A percentile compares a stretch with the other conserved stretches of the same genome.
Conservation (phyloP, 352 stramenopile species). For the Blastocystis sp. region DNA sequence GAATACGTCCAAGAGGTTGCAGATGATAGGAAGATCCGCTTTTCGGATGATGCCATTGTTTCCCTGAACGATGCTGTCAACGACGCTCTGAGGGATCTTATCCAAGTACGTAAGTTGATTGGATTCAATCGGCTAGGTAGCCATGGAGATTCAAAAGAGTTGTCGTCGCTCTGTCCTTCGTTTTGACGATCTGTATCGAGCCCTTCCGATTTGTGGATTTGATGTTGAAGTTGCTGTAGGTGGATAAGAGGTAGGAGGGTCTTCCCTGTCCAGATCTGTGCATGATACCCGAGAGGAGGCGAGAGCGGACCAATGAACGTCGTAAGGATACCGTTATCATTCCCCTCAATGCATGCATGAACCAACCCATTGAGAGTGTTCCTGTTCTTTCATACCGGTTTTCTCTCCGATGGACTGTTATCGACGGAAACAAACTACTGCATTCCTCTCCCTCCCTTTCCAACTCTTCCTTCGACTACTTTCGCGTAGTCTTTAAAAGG, state of each 20-base stretch:
- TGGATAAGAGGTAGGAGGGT: no score
- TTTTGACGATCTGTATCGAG: background rate
- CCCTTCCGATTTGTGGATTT: background rate
- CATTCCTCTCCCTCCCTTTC: background rate
- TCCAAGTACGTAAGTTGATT: background rate
- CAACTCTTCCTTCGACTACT: background rate
- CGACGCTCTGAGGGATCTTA: background rate
- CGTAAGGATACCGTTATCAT: no score
- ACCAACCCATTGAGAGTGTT: background rate
- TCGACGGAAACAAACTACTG: background rate
- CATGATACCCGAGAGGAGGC: no score
- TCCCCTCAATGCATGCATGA: background rate
- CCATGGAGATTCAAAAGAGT: conserved; percentile 35
- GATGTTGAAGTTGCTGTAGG: background rate
- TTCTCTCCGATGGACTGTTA: background rate
- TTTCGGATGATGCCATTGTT: background rate
- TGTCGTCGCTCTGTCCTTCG: background rate
- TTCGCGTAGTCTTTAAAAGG: background rate
- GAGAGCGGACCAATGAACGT: no score
- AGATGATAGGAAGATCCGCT: background rate
- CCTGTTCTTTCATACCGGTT: background rate
- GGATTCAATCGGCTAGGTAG: background rate
- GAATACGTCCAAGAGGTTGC: background rate
- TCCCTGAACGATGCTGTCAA: background rate
- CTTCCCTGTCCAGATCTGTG: background rate